phyloP scores from a whole-genome alignment of 495 filamentous ascomycete species.

The Penicillium soppii region DNA sequence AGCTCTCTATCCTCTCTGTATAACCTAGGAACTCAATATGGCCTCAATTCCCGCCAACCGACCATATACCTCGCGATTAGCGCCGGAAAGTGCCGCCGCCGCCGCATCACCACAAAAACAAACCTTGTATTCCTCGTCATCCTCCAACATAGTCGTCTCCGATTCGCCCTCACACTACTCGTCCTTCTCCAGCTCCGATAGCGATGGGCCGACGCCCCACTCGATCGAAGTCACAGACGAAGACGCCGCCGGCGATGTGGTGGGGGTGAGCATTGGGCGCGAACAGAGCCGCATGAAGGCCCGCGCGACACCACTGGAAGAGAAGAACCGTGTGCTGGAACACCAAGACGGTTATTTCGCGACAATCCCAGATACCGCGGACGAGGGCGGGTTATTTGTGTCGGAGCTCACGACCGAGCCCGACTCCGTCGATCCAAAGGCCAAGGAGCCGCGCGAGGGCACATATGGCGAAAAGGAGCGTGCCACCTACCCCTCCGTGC shows the following conservation, averaged over 20 bases:
- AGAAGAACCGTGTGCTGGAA: conserved; percentile 71
- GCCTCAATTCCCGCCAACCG: conserved; percentile 9
- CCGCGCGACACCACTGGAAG: conserved; percentile 68
- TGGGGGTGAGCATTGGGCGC: conserved; percentile 75
- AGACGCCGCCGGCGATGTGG: conserved; percentile 58
- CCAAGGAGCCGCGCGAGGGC: background rate
- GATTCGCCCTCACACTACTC: conserved; percentile 24
- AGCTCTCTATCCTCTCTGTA: background rate
- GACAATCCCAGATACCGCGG: conserved; percentile 23
- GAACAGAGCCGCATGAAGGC: conserved; percentile 70
- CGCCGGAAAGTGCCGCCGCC: background rate
- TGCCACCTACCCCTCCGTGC: conserved; percentile 8
- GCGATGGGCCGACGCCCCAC: conserved; percentile 27
- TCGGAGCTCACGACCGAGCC: conserved; percentile 38
- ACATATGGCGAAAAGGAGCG: background rate
- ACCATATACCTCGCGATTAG: conserved; percentile 1
- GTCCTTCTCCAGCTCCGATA: conserved; percentile 40
- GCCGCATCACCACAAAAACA: conserved; percentile 5
- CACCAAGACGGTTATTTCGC: conserved; percentile 55
- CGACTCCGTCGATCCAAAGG: conserved; percentile 17
- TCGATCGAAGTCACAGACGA: conserved; percentile 26
- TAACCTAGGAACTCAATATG: conserved; percentile 2
- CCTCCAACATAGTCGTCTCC: conserved; percentile 17
- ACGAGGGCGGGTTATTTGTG: conserved; percentile 32
- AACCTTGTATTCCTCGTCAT: conserved; percentile 22